Conservation (phyloP, 2,329 filamentous ascomycete species). For the Berkeleyomyces rouxiae region DNA sequence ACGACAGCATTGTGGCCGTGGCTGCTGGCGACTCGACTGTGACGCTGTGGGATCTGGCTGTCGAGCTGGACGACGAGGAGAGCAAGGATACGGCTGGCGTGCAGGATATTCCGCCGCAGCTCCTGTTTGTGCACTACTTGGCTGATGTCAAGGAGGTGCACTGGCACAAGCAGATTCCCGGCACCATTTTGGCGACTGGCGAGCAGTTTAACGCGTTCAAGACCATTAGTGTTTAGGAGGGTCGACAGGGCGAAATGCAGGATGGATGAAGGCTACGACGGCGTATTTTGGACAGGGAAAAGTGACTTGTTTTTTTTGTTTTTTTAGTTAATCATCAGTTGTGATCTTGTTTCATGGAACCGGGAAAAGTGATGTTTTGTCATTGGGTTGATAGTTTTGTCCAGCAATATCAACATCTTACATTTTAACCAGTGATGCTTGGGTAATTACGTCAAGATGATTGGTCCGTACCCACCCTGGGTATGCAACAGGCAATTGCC, state of each 20-base stretch:
- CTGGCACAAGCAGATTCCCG: conserved; percentile 94
- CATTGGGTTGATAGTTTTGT: neutral
- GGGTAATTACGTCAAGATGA: no score
- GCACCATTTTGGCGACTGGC: conserved; percentile 75
- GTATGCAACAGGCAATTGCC: neutral
- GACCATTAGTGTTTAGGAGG: conserved; percentile 56
- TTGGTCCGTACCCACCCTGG: no score
- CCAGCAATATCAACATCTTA: neutral
- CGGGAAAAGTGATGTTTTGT: neutral
- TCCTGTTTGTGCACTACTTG: conserved; percentile 94
- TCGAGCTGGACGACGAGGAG: conserved; percentile 94
- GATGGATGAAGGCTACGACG: neutral
- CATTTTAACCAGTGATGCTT: no score
- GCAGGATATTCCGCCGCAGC: conserved; percentile 79
- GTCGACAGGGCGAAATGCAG: neutral
- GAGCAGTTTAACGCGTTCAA: conserved; percentile 76
- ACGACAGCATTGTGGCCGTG: conserved; percentile 88
- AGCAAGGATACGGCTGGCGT: conserved; percentile 75
- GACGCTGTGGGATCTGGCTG: conserved; percentile 90
- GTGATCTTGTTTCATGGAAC: neutral
- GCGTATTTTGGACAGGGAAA: conserved; percentile 4
- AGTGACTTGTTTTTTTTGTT: neutral
- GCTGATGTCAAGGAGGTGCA: conserved; percentile 89
- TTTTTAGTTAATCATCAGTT: neutral
- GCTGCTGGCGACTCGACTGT: conserved; percentile 87